phyloP scores from a whole-genome alignment of 768 basidiomycete species.

The Mycena olivaceomarginata region DNA sequence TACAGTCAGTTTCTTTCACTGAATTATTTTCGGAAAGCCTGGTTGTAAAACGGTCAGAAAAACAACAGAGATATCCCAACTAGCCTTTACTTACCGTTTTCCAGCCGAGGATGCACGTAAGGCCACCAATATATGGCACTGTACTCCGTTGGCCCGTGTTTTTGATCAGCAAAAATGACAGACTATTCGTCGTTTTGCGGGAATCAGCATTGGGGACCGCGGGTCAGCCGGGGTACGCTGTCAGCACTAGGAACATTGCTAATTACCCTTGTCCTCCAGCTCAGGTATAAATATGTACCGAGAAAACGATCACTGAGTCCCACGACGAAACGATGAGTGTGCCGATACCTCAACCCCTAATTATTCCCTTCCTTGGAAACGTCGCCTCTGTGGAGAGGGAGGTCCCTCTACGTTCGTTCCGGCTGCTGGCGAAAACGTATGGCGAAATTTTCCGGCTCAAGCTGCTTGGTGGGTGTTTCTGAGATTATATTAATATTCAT shows the following conservation, averaged over 20 bases:
- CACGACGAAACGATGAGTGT: slow-evolving; percentile 52
- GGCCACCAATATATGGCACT: too few relatives aligned
- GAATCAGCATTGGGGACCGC: too few relatives aligned
- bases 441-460: slow-evolving; percentile 65
- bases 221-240: neutral
- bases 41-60: too few relatives aligned
- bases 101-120: too few relatives aligned
- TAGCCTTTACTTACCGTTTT: too few relatives aligned
- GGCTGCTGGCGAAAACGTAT: slow-evolving; percentile 59
- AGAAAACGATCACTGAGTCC: neutral
- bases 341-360: slow-evolving; percentile 63
- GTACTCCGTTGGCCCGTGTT: too few relatives aligned
- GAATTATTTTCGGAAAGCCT: too few relatives aligned
- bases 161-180: neutral
- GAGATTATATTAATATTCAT: neutral
- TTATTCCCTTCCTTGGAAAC: slow-evolving; percentile 64
- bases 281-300: neutral
- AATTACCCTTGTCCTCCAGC: neutral
- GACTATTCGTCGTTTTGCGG: neutral
- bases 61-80: too few relatives aligned
- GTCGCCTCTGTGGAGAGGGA: slow-evolving; percentile 57
- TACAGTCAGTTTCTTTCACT: too few relatives aligned
- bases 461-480: slow-evolving; percentile 46
- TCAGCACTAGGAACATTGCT: neutral
- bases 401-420: slow-evolving; percentile 57